A percentile compares a stretch with the other conserved stretches of the same genome.
These are phyloP conservation scores for Candida boidinii DNA, from an alignment of 805 yeast species.

Conservation along the genomic window DNA sequence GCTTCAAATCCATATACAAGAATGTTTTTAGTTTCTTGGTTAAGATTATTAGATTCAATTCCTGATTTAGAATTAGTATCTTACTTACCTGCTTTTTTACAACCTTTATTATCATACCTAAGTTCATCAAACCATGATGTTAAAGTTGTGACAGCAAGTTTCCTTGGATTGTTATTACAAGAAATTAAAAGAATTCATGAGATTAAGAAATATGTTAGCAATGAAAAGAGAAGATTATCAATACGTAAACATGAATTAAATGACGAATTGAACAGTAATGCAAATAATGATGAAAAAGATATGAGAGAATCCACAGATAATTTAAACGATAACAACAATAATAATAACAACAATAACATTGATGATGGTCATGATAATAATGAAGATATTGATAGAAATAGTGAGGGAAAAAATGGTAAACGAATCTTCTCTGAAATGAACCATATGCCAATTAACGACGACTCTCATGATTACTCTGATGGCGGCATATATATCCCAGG, in stretches of 20 bases:
- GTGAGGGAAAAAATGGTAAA: too few relatives aligned
- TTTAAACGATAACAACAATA: slow-evolving; percentile 4
- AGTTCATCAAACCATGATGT: slow-evolving; percentile 84
- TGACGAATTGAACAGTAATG: slow-evolving; percentile 6
- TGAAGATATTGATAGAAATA: not conserved
- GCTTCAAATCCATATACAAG: slow-evolving; percentile 90
- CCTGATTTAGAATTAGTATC: slow-evolving; percentile 86
- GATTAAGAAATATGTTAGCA: slow-evolving; percentile 44
- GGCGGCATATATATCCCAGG: slow-evolving; percentile 61
- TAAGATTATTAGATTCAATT: slow-evolving; percentile 82
- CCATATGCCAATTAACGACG: too few relatives aligned
- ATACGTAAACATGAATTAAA: slow-evolving; percentile 8
- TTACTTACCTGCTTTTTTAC: slow-evolving; percentile 82
- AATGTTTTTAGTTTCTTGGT: slow-evolving; percentile 89
- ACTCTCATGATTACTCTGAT: slow-evolving; percentile 25
- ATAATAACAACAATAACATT: slow-evolving; percentile 1
- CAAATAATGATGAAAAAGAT: slow-evolving; percentile 16
- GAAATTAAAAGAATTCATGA: slow-evolving; percentile 75
- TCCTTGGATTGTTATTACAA: slow-evolving; percentile 64
- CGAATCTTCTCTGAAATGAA: too few relatives aligned
- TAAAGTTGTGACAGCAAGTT: slow-evolving; percentile 72
- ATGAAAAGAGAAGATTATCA: too few relatives aligned
- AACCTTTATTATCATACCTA: slow-evolving; percentile 71
- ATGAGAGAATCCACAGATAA: slow-evolving; percentile 7
- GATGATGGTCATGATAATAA: not conserved